These are phyloP conservation scores for Corymbia maculata DNA, from an alignment of 345 rosid genomes.

Conservation along the genomic window DNA sequence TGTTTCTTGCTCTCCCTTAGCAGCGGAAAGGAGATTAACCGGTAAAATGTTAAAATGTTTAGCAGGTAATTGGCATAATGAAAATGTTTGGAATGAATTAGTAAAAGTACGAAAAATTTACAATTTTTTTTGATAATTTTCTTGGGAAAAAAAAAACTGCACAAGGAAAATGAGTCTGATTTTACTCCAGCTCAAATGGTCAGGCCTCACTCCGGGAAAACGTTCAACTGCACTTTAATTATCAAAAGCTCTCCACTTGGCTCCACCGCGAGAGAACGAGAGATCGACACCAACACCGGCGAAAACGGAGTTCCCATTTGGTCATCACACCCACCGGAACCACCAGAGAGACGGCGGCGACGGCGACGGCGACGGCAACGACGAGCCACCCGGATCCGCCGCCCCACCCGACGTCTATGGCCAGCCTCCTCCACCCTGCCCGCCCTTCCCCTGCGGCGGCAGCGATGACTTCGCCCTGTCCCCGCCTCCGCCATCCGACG, in stretches of 20 bases:
- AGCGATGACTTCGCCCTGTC: too few relatives aligned
- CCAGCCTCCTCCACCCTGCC: slow-evolving; percentile 16
- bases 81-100: too few relatives aligned
- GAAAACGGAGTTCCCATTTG: slow-evolving; percentile 36
- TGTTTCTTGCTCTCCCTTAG: too few relatives aligned
- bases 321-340: slow-evolving; percentile 16
- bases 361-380: not conserved
- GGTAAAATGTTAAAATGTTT: too few relatives aligned
- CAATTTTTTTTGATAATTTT: too few relatives aligned
- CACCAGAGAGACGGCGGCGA: slow-evolving; percentile 22
- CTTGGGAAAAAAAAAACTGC: not conserved
- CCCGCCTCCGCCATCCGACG: slow-evolving; percentile 1
- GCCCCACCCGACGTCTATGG: not conserved
- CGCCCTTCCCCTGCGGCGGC: too few relatives aligned
- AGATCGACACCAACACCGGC: not conserved
- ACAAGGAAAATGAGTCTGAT: not conserved
- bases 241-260: not conserved
- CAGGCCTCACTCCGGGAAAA: not conserved
- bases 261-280: not conserved
- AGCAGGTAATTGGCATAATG: too few relatives aligned
- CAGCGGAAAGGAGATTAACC: too few relatives aligned
- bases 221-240: not conserved
- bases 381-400: slow-evolving; percentile 7
- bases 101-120: too few relatives aligned
- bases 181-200: not conserved